Percentiles rank a stretch among this genome's conserved stretches.
phyloP scores from a whole-genome alignment of 2,329 filamentous ascomycete species.

The Ascochyta rabiei region DNA sequence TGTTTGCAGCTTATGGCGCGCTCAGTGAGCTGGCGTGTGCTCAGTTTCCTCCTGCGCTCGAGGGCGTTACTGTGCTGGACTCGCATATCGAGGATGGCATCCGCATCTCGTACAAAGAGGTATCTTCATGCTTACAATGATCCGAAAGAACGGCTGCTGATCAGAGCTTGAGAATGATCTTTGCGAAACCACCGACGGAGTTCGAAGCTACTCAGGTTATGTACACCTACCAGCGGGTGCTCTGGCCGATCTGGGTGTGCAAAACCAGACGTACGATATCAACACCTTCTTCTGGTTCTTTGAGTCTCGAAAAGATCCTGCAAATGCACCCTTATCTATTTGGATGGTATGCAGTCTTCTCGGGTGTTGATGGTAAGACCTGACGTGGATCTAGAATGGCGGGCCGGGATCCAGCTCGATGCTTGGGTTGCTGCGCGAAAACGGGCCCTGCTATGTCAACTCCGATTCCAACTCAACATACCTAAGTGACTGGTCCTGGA shows the following conservation, averaged over 20 bases:
- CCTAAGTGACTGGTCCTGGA: conserved; percentile 67
- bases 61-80: conserved; percentile 47
- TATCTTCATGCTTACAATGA: conserved; percentile 7
- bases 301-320: conserved; percentile 24
- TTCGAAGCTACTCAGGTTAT: conserved; percentile 65
- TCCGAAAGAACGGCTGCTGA: not conserved
- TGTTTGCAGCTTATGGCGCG: conserved; percentile 22
- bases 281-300: conserved; percentile 34
- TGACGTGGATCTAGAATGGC: conserved; percentile 11
- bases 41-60: conserved; percentile 50
- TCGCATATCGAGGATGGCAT: conserved; percentile 50
- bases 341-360: conserved; percentile 7
- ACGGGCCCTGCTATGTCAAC: conserved; percentile 40
- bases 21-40: conserved; percentile 25
- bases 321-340: conserved; percentile 20
- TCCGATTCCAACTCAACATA: conserved; percentile 57
- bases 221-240: conserved; percentile 61
- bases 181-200: conserved; percentile 63
- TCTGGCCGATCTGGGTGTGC: conserved; percentile 42
- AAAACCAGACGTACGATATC: conserved; percentile 54
- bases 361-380: no score
- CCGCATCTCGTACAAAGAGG: conserved; percentile 54
- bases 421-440: conserved; percentile 25
- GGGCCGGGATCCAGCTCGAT: conserved; percentile 28
- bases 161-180: conserved; percentile 46